These are phyloP conservation scores for Aspergillus mulundensis DNA, from an alignment of 495 filamentous ascomycete species.

Conservation along the genomic window DNA sequence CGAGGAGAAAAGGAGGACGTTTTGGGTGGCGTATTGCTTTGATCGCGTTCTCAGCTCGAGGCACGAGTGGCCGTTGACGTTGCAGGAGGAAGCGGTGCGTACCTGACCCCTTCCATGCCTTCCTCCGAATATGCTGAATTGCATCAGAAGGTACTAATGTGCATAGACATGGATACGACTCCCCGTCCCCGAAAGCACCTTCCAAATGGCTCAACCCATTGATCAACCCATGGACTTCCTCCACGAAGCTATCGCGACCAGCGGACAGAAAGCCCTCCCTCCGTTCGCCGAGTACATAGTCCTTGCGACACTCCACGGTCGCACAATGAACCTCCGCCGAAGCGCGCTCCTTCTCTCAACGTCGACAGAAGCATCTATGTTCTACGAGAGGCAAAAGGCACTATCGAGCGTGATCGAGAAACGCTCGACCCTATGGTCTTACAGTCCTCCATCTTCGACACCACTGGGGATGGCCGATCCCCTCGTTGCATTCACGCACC, in stretches of 20 bases:
- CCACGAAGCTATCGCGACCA: not conserved
- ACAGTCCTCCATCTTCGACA: not conserved
- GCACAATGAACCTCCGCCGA: not conserved
- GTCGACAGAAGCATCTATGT: not conserved
- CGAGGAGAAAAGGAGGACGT: not conserved
- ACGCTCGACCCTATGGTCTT: not conserved
- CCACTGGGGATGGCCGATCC: not conserved
- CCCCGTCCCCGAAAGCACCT: not conserved
- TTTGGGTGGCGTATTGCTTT: constrained; percentile 2
- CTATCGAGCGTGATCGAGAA: not conserved
- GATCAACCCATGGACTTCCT: not conserved
- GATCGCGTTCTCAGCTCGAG: not conserved
- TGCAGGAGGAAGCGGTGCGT: not conserved
- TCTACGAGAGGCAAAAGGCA: not conserved
- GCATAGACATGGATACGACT: not conserved
- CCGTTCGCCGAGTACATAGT: not conserved
- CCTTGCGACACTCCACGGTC: not conserved
- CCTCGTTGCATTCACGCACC: not conserved
- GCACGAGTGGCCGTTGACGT: not conserved
- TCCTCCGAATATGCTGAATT: too few relatives aligned
- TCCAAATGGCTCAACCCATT: not conserved
- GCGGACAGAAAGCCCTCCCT: not conserved
- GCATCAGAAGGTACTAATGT: not conserved
- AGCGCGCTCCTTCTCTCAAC: not conserved
- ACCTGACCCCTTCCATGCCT: not conserved